A percentile compares a stretch with the other conserved stretches of the same genome.
Conservation (phyloP, 208 protist species). For the Herpetomonas tarakana region DNA sequence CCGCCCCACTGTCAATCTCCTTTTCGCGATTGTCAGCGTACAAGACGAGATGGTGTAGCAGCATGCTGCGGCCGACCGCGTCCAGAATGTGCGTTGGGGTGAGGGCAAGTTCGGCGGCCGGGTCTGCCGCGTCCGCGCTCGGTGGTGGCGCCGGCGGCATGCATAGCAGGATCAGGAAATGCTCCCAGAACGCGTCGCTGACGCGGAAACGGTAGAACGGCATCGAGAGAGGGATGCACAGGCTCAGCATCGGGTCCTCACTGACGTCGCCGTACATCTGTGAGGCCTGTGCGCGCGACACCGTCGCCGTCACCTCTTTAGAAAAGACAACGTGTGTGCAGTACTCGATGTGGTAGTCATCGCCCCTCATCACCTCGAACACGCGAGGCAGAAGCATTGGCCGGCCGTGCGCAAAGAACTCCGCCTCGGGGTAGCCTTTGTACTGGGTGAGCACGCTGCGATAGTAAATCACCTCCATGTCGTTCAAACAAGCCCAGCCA, state of each 20-base stretch:
- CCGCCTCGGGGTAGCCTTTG: slow-evolving; percentile 37
- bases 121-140: slow-evolving; percentile 23
- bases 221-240: slow-evolving; percentile 62
- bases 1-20: slow-evolving; percentile 56
- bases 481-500: slow-evolving; percentile 72
- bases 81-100: slow-evolving; percentile 77
- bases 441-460: slow-evolving; percentile 59
- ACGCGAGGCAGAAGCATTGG: slow-evolving; percentile 64
- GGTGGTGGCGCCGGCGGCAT: slow-evolving; percentile 69
- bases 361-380: slow-evolving; percentile 39
- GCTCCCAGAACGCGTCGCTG: slow-evolving; percentile 54
- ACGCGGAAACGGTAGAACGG: slow-evolving; percentile 80
- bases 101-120: slow-evolving; percentile 40
- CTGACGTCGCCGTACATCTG: slow-evolving; percentile 60
- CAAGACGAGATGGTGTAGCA: slow-evolving; percentile 77
- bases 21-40: slow-evolving; percentile 57
- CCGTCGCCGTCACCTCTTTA: slow-evolving; percentile 69
- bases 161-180: slow-evolving; percentile 71
- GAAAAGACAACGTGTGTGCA: slow-evolving; percentile 72
- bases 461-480: slow-evolving; percentile 85
- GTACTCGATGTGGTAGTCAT: slow-evolving; percentile 56
- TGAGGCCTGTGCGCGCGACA: slow-evolving; percentile 64
- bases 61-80: slow-evolving; percentile 78
- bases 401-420: slow-evolving; percentile 42
- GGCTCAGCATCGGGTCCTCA: slow-evolving; percentile 74